Percentiles rank a stretch among this genome's conserved stretches.
Evolutionary conservation across 495 filamentous ascomycete species (phyloP).

Genomic region (Aspergillus funiculosus): DNA sequence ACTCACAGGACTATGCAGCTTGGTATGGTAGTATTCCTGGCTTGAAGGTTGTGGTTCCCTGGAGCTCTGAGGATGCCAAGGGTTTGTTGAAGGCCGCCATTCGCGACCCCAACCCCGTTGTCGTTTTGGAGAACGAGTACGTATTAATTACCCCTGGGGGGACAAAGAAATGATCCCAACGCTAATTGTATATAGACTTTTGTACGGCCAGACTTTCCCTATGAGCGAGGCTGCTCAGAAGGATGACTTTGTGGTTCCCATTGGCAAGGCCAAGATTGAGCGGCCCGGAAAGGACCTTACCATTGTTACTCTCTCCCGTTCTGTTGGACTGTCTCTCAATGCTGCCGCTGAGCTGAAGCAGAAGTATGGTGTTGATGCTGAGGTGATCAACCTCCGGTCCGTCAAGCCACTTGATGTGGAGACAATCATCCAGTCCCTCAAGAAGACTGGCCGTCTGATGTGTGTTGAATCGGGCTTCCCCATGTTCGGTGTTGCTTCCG

Average conservation of each 20-base stretch:
- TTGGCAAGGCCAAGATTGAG: constrained; percentile 99
- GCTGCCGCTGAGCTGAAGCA: constrained; percentile 87
- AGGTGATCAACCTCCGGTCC: constrained; percentile 97
- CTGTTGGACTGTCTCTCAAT: constrained; percentile 84
- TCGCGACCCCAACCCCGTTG: constrained; percentile 93
- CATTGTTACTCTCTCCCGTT: constrained; percentile 88
- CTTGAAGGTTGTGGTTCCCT: constrained; percentile 92
- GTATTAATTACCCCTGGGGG: constrained; percentile 14
- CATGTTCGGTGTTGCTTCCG: constrained; percentile 81
- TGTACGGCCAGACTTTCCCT: constrained; percentile 90
- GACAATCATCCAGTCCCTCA: constrained; percentile 88
- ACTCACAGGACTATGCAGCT: constrained; percentile 95
- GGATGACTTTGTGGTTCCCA: constrained; percentile 89
- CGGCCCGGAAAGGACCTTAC: constrained; percentile 92
- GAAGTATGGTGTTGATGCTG: constrained; percentile 91
- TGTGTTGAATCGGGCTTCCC: constrained; percentile 95
- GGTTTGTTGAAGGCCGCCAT: constrained; percentile 96
- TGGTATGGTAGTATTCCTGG: constrained; percentile 99
- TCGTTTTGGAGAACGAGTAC: constrained; percentile 93
- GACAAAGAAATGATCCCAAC: constrained; percentile 1
- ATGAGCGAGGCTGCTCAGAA: constrained; percentile 95
- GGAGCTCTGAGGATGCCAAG: constrained; percentile 97
- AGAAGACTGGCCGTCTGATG: constrained; percentile 94
- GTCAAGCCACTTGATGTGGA: constrained; percentile 96
- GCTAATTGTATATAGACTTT: constrained; percentile 49